Evolutionary conservation across 2,329 filamentous ascomycete genomes (phyloP).

Genomic region (Leptoxyphium fumago): DNA sequence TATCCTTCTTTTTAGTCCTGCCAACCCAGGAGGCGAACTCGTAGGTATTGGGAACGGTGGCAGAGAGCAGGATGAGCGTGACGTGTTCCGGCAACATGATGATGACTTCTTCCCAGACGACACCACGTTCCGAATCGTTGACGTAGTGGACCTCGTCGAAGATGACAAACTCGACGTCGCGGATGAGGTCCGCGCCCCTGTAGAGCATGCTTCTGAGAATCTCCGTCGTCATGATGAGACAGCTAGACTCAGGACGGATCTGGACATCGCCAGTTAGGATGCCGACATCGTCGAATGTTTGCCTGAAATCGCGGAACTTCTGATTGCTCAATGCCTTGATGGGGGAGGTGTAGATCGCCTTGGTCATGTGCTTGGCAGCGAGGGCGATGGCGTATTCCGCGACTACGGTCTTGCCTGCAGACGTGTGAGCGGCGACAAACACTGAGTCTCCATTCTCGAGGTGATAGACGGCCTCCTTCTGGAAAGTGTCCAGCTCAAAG

Average conservation of each 20-base stretch:
- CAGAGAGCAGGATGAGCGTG: conserved; percentile 84
- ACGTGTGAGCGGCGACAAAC: conserved; percentile 94
- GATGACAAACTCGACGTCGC: conserved; percentile 96
- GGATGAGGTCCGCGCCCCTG: conserved; percentile 82
- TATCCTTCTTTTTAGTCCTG: conserved; percentile 94
- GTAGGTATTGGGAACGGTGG: conserved; percentile 91
- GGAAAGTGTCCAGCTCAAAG: conserved; percentile 94
- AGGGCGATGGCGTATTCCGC: conserved; percentile 95
- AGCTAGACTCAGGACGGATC: conserved; percentile 93
- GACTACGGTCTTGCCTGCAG: conserved; percentile 93
- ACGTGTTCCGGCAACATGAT: conserved; percentile 98
- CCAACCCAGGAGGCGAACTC: conserved; percentile 99
- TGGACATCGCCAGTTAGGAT: conserved; percentile 96
- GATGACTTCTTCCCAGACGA: conserved; percentile 99
- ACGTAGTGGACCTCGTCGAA: conserved; percentile 99
- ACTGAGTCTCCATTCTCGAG: conserved; percentile 93
- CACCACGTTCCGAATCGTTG: conserved; percentile 86
- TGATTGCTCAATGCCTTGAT: conserved; percentile 98
- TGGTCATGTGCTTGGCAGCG: conserved; percentile 97
- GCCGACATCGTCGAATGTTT: conserved; percentile 85
- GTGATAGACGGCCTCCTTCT: conserved; percentile 97
- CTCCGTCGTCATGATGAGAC: conserved; percentile 98
- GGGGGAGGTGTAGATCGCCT: conserved; percentile 95
- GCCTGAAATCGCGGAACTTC: conserved; percentile 90
- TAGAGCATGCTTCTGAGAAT: conserved; percentile 98